phyloP scores from a whole-genome alignment of 225 moss, liverwort and hornwort species.

The Marchantia polymorpha region DNA sequence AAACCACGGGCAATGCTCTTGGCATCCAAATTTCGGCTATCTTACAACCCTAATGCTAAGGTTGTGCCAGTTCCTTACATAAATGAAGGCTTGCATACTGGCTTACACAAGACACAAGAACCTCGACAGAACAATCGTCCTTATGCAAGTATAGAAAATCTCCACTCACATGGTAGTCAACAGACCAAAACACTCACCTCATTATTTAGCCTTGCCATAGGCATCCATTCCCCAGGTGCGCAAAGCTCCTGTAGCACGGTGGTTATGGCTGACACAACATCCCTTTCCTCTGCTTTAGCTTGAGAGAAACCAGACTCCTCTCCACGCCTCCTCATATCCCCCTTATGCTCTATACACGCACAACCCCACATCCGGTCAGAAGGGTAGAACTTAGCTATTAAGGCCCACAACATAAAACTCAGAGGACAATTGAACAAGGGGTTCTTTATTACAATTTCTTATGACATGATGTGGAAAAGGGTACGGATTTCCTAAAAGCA shows the following conservation, averaged over 20 bases:
- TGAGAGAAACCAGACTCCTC: conserved; percentile 43
- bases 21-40: too few species aligned
- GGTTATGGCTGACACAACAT: conserved; percentile 67
- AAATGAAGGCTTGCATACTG: too few species aligned
- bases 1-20: too few species aligned
- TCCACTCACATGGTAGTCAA: not conserved
- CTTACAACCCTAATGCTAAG: too few species aligned
- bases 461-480: conserved; percentile 2
- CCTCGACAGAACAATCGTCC: too few species aligned
- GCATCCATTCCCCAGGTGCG: conserved; percentile 90
- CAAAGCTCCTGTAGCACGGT: conserved; percentile 73
- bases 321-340: conserved; percentile 57
- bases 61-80: too few species aligned
- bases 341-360: conserved; percentile 36
- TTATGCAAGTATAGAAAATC: not conserved
- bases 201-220: conserved; percentile 71
- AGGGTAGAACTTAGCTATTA: not conserved
- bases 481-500: conserved; percentile 15
- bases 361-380: not conserved
- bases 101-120: too few species aligned
- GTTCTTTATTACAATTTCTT: not conserved
- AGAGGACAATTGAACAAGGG: not conserved
- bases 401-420: not conserved
- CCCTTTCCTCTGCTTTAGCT: conserved; percentile 65
- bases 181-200: conserved; percentile 42